A percentile compares a stretch with the other conserved stretches of the same genome.
These are phyloP conservation scores for Zizania palustris DNA, from an alignment of 202 grass and related monocot species.

Conservation along the genomic window DNA sequence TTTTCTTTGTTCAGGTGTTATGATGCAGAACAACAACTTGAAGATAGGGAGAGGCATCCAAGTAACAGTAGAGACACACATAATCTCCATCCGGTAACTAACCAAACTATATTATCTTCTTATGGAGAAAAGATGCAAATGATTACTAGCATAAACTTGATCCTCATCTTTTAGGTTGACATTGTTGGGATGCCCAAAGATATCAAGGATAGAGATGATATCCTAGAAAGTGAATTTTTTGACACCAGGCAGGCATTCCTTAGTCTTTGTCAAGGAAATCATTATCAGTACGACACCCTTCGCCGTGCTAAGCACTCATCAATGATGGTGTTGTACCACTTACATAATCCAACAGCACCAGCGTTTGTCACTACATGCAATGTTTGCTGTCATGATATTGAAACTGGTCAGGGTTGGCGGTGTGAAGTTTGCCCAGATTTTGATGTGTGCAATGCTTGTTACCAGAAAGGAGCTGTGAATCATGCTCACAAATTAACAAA, in stretches of 20 bases:
- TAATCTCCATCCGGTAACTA: conserved; percentile 69
- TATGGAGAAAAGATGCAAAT: conserved; percentile 22
- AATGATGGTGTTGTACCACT: conserved; percentile 96
- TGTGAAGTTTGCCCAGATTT: conserved; percentile 88
- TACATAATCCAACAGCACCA: conserved; percentile 85
- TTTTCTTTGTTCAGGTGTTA: conserved; percentile 64
- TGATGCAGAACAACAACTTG: conserved; percentile 52
- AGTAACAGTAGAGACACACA: conserved; percentile 67
- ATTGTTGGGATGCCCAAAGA: conserved; percentile 61
- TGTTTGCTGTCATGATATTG: conserved; percentile 71
- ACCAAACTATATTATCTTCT: conserved; percentile 19
- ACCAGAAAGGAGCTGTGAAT: conserved; percentile 64
- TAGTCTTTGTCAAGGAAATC: conserved; percentile 90
- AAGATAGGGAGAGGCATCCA: conserved; percentile 74
- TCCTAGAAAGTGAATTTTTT: conserved; percentile 87
- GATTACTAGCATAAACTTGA: conserved; percentile 2
- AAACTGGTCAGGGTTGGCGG: conserved; percentile 74
- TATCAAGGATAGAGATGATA: conserved; percentile 85
- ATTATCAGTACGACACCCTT: conserved; percentile 93
- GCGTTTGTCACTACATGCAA: conserved; percentile 82
- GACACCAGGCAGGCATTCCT: conserved; percentile 89
- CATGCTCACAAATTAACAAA: conserved; percentile 81
- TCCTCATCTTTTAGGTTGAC: conserved; percentile 62
- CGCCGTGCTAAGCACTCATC: conserved; percentile 90
- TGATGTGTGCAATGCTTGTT: conserved; percentile 79